Evolutionary conservation across 2,329 filamentous ascomycete genomes (phyloP), one percentile per base, ranked within the genome.

Genomic region (Pseudopyrenochaeta lycopersici): DNA sequence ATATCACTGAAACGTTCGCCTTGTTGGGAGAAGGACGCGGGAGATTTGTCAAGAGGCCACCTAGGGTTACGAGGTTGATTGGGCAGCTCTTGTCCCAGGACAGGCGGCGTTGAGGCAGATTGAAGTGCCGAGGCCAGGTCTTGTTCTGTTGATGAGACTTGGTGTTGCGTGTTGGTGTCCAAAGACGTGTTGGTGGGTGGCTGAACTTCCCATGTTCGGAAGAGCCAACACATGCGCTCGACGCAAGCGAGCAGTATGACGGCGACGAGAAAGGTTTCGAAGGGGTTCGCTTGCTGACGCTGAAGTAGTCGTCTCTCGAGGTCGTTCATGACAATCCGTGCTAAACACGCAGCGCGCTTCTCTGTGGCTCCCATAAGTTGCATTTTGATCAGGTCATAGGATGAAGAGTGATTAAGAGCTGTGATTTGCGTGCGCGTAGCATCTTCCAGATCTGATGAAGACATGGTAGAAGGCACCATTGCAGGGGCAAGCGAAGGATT

Each of bases 271-370:
- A 86, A 86, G 0, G 84, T 87, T 54, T 84, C 82, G 50, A 87
- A 86, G 40, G 80, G 80, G 46, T 81, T 82, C 18, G 79, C 80
- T 66, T 85, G 82, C 63, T 84, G 81, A 11, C 84, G 82, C 60
- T 85, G 83, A 7, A 87, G 76, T 4, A 87, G 73, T n/a, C 84
- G 80, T 15, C 83, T 80, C 64, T 88, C 85, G 1, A 87, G 77
- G 52, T 86, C 84, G 56, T 84, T 85, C 78, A 87, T 82, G 30
- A 86, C 80, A 9, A 74, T 74, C 48, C 83, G 85, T 59, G 80
- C 80, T 5, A 86, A 73, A 46, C 77, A 76, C 12, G 79, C 76
- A 31, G 83, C 83, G 23, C 82, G 80, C 59, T 83, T 83, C 63
- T 87, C 85, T 15, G 81, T 78, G 1, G 80, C 82, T 4, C 82